Conservation (phyloP, 2,329 filamentous ascomycete genomes). For the Alternaria sp. region DNA sequence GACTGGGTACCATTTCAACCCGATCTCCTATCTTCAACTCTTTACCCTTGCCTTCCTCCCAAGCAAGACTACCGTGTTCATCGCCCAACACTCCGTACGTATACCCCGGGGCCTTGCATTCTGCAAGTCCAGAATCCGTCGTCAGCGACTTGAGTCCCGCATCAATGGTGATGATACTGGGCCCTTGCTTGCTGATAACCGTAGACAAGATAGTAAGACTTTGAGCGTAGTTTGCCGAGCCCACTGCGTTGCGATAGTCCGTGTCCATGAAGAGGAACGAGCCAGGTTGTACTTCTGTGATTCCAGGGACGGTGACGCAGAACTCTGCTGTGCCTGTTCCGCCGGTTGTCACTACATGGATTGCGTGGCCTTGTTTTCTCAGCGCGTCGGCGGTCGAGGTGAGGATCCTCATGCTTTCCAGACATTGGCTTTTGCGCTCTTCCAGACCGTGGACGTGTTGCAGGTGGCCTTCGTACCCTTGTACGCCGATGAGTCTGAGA, state of each 20-base stretch:
- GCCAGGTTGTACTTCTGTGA: slow-evolving; percentile 64
- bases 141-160: slow-evolving; percentile 61
- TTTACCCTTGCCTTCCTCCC: slow-evolving; percentile 53
- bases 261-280: slow-evolving; percentile 67
- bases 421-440: slow-evolving; percentile 55
- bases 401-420: slow-evolving; percentile 58
- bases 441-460: slow-evolving; percentile 60
- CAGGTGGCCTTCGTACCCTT: slow-evolving; percentile 64
- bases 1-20: slow-evolving; percentile 63
- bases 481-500: slow-evolving; percentile 59
- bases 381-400: slow-evolving; percentile 56
- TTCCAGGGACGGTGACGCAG: slow-evolving; percentile 59
- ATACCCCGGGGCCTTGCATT: slow-evolving; percentile 57
- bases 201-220: slow-evolving; percentile 61
- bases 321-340: slow-evolving; percentile 64
- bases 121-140: slow-evolving; percentile 62
- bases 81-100: slow-evolving; percentile 58
- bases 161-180: slow-evolving; percentile 59
- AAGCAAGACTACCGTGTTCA: slow-evolving; percentile 60
- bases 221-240: slow-evolving; percentile 57
- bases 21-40: slow-evolving; percentile 57
- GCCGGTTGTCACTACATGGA: slow-evolving; percentile 62
- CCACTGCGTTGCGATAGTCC: slow-evolving; percentile 64
- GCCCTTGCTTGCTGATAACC: slow-evolving; percentile 59
- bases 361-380: slow-evolving; percentile 54